phyloP scores from a whole-genome alignment of 2,329 filamentous ascomycete species.

The Aspergillus sclerotialis region DNA sequence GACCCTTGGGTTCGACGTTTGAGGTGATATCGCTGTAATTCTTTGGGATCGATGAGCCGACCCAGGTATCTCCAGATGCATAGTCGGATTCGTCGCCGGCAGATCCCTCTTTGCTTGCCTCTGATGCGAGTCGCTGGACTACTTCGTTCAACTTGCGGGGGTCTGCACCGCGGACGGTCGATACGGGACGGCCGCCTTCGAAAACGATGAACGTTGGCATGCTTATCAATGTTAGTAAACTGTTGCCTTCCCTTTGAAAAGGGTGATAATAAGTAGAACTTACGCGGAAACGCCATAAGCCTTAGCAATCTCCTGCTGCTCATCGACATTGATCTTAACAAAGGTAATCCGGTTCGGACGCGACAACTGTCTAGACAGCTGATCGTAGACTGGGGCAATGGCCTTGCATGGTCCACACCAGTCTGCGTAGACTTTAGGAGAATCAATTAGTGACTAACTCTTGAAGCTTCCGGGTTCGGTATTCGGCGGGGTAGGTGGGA shows the following conservation, averaged over 20 bases:
- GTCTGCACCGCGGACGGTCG: constrained; percentile 69
- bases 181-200: constrained; percentile 60
- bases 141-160: constrained; percentile 61
- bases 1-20: constrained; percentile 67
- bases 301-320: constrained; percentile 64
- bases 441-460: constrained; percentile 12
- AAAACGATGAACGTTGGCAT: constrained; percentile 94
- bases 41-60: constrained; percentile 66
- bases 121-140: constrained; percentile 62
- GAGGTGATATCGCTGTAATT: constrained; percentile 80
- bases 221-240: constrained; percentile 23
- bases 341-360: constrained; percentile 70
- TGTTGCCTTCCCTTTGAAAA: background rate
- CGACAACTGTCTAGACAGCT: constrained; percentile 64
- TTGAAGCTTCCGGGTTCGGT: constrained; percentile 12
- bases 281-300: constrained; percentile 66
- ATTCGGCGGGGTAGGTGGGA: constrained; percentile 5
- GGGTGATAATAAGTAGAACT: constrained; percentile 18
- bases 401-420: constrained; percentile 80
- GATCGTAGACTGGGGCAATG: constrained; percentile 76
- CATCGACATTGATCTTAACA: constrained; percentile 77
- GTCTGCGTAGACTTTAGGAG: constrained; percentile 67
- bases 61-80: constrained; percentile 54
- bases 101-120: constrained; percentile 47
- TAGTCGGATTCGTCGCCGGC: constrained; percentile 33